These are phyloP conservation scores for Fusarium setosum DNA, from an alignment of 2,329 filamentous ascomycete genomes.

Conservation along the genomic window DNA sequence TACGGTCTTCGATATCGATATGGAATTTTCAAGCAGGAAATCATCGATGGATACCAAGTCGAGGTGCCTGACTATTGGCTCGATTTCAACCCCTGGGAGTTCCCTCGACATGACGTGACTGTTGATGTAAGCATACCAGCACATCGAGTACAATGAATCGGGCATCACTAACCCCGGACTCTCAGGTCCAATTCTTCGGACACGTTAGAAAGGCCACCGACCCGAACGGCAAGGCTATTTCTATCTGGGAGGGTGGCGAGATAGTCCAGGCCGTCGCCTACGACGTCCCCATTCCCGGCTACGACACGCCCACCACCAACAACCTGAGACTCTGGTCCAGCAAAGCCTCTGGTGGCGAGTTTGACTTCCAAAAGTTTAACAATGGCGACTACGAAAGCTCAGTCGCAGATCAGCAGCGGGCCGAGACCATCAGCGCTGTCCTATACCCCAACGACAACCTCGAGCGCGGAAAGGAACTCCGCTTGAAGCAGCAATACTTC, in stretches of 20 bases:
- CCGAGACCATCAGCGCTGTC: conserved; percentile 98
- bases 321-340: conserved; percentile 98
- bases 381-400: conserved; percentile 97
- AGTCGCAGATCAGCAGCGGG: conserved; percentile 96
- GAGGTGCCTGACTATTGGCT: conserved; percentile 99
- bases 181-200: conserved; percentile 91
- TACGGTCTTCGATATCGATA: conserved; percentile 97
- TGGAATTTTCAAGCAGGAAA: conserved; percentile 99
- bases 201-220: conserved; percentile 80
- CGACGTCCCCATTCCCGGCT: conserved; percentile 92
- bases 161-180: conserved; percentile 8
- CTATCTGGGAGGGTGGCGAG: conserved; percentile 92
- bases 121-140: conserved; percentile 73
- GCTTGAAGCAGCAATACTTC: conserved; percentile 99
- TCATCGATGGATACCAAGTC: conserved; percentile 96
- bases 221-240: conserved; percentile 78
- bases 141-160: not conserved
- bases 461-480: conserved; percentile 94
- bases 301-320: conserved; percentile 90
- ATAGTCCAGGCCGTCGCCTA: conserved; percentile 92
- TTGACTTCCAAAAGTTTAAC: conserved; percentile 99
- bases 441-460: conserved; percentile 98
- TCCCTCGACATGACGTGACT: conserved; percentile 92
- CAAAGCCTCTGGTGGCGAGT: conserved; percentile 96
- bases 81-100: conserved; percentile 99